These are phyloP conservation scores for Hyparrhenia diplandra DNA, from an alignment of 176 grass and related monocot species.

Conservation along the genomic window DNA sequence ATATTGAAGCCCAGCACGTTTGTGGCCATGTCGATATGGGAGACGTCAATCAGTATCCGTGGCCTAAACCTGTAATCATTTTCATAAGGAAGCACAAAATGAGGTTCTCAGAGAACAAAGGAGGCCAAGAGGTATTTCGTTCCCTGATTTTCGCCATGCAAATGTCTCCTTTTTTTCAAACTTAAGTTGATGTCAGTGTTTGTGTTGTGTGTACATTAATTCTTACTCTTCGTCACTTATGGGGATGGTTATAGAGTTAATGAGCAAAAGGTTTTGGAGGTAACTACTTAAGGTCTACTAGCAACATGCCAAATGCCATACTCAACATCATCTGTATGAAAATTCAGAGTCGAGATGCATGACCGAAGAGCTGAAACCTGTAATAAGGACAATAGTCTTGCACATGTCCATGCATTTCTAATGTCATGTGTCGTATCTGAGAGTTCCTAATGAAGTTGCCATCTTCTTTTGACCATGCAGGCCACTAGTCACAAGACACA, in stretches of 20 bases:
- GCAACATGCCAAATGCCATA: background rate
- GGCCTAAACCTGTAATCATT: conserved; percentile 69
- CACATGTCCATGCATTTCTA: conserved; percentile 2
- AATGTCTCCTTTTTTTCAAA: background rate
- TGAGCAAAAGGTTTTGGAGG: background rate
- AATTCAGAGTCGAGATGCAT: background rate
- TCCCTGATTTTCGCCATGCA: too few species aligned
- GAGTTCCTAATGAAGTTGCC: conserved; percentile 39
- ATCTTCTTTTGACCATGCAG: conserved; percentile 35
- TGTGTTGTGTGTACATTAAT: background rate
- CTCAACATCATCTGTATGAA: background rate
- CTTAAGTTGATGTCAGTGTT: background rate
- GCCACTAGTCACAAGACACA: conserved; percentile 10
- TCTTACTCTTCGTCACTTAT: background rate
- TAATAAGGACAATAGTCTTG: background rate
- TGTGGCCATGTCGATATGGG: conserved; percentile 58
- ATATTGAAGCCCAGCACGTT: conserved; percentile 76
- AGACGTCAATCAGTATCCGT: conserved; percentile 75
- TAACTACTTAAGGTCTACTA: background rate
- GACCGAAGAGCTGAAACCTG: background rate
- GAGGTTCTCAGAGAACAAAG: background rate
- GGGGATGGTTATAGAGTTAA: background rate
- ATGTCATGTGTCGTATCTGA: conserved; percentile 15
- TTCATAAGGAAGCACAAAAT: conserved; percentile 8
- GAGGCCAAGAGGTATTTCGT: background rate